A percentile compares a stretch with the other conserved stretches of the same genome.
Evolutionary conservation across 2,329 filamentous ascomycete species (phyloP).

Genomic region (Fusarium newnesense): DNA sequence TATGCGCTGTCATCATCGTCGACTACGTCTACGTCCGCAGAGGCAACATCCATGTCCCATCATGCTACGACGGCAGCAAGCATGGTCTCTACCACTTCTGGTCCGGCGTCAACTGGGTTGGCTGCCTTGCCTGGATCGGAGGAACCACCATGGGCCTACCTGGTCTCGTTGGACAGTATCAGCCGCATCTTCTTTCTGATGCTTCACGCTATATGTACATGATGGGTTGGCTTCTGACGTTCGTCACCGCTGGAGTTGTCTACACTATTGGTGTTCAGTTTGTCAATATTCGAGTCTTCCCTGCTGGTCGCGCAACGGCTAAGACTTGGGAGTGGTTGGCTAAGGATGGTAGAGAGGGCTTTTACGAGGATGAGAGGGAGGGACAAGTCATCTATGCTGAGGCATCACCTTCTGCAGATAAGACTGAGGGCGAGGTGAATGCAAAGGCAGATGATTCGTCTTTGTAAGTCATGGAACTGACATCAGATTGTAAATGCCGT

Average conservation of each 20-base stretch:
- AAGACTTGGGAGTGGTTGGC: neutral
- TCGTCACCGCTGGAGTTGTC: neutral
- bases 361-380: neutral
- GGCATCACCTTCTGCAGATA: neutral
- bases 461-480: neutral
- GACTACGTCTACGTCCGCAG: neutral
- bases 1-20: neutral
- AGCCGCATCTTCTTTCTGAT: neutral
- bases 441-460: neutral
- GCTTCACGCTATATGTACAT: neutral
- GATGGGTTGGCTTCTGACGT: neutral
- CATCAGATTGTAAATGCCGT: neutral
- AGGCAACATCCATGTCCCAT: neutral
- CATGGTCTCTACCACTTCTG: neutral
- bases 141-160: neutral
- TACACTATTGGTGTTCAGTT: neutral
- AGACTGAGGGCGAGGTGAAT: neutral
- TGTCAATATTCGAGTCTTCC: neutral
- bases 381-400: neutral
- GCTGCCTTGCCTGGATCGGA: neutral
- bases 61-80: neutral
- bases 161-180: neutral
- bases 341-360: neutral
- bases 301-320: neutral
- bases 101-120: neutral